Conservation (phyloP, 306 rosid genomes). For the Prunus fruticosa region DNA sequence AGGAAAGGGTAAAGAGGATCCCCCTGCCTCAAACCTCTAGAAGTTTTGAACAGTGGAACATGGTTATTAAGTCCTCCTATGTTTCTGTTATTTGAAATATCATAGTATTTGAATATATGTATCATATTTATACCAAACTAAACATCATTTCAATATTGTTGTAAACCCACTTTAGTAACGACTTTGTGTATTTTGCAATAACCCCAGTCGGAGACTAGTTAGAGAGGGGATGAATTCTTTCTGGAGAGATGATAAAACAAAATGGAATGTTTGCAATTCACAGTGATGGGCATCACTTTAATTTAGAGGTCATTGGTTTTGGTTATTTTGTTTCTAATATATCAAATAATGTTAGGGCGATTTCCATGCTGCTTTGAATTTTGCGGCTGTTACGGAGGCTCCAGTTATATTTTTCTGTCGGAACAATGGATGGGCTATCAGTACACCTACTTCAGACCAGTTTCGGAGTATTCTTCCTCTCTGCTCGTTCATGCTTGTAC, state of each 20-base stretch:
- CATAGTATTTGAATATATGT: not conserved
- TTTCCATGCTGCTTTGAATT: constrained; percentile 90
- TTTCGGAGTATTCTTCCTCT: constrained; percentile 63
- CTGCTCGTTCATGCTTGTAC: constrained; percentile 10
- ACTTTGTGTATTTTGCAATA: not conserved
- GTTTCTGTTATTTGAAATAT: not conserved
- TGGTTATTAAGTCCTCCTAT: not conserved
- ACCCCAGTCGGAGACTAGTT: not conserved
- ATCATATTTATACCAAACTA: not conserved
- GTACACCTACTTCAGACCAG: constrained; percentile 92
- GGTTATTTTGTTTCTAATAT: constrained; percentile 15
- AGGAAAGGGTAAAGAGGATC: no score
- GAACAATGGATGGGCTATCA: constrained; percentile 99
- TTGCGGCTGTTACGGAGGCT: constrained; percentile 87
- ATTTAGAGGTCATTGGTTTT: not conserved
- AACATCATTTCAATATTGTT: not conserved
- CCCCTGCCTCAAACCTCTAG: no score
- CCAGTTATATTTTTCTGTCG: constrained; percentile 92
- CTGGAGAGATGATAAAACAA: not conserved
- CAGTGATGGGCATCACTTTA: not conserved
- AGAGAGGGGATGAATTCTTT: not conserved
- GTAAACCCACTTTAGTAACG: not conserved
- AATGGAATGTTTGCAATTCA: not conserved
- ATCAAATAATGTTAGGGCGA: constrained; percentile 63
- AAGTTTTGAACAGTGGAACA: not conserved